Evolutionary conservation across 139 green algal genomes (phyloP).

Genomic region (Chlorella sp.): DNA sequence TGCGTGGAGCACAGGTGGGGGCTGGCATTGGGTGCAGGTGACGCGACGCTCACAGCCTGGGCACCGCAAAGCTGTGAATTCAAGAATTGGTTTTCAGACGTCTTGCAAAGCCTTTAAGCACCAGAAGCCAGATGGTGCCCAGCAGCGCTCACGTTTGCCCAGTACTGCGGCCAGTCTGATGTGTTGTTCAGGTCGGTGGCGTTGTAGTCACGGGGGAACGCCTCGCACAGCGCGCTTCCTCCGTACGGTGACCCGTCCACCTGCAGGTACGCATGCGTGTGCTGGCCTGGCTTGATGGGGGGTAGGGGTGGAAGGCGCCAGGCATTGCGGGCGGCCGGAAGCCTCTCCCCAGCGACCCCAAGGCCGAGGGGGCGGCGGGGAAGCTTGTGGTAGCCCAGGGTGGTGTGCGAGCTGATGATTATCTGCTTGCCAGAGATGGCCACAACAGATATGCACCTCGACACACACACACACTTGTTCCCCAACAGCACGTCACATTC

Average conservation of each 20-base stretch:
- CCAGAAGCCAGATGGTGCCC: not conserved
- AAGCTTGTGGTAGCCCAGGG: no score
- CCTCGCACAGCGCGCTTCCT: constrained; percentile 6
- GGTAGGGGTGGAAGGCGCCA: no score
- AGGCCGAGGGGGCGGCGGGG: no score
- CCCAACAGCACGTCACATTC: no score
- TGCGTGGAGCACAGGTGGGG: not conserved
- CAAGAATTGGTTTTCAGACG: not conserved
- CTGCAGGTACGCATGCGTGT: no score
- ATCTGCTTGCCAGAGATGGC: no score
- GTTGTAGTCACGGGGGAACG: constrained; percentile 2
- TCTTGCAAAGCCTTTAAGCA: not conserved
- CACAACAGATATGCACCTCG: no score
- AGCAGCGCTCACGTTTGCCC: not conserved
- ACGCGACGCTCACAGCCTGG: not conserved
- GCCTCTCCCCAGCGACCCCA: no score
- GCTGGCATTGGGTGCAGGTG: not conserved
- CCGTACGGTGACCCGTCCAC: constrained; percentile 11
- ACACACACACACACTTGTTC: no score
- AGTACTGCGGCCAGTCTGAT: not conserved
- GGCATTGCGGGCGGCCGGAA: no score
- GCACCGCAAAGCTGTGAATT: not conserved
- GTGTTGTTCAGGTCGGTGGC: not conserved
- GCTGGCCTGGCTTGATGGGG: no score
- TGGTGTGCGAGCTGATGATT: no score